These are phyloP conservation scores for Fraxinus anomala DNA, from an alignment of 257 asterid genomes.

Conservation along the genomic window DNA sequence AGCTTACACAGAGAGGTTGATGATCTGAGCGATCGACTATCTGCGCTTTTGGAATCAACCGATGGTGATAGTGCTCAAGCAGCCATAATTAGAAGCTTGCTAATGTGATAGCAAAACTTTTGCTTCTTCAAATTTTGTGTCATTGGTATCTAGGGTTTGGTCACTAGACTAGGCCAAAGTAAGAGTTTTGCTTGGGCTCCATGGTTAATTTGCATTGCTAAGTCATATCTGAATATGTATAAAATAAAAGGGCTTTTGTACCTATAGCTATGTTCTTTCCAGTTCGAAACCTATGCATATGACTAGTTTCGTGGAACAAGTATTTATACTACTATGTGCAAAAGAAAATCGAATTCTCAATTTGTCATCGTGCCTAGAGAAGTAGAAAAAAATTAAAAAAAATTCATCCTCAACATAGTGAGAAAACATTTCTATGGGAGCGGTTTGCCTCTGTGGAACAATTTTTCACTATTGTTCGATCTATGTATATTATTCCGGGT, in stretches of 20 bases:
- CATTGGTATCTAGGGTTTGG: constrained; percentile 30
- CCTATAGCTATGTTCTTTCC: not conserved
- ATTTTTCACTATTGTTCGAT: too few species aligned
- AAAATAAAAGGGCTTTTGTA: constrained; percentile 13
- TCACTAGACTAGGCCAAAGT: constrained; percentile 26
- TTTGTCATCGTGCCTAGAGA: too few species aligned
- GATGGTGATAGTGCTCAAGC: constrained; percentile 54
- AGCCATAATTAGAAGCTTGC: constrained; percentile 53
- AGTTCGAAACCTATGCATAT: too few species aligned
- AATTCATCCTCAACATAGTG: too few species aligned
- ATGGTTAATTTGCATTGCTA: not conserved
- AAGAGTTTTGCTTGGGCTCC: constrained; percentile 20
- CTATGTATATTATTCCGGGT: too few species aligned
- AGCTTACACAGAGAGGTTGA: constrained; percentile 57
- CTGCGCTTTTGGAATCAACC: constrained; percentile 50
- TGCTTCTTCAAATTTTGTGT: not conserved
- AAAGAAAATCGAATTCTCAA: too few species aligned
- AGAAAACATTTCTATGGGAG: too few species aligned
- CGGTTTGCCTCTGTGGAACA: too few species aligned
- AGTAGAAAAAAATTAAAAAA: too few species aligned
- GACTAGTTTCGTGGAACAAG: too few species aligned
- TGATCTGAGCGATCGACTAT: constrained; percentile 48
- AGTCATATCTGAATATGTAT: not conserved
- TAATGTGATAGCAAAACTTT: constrained; percentile 30
- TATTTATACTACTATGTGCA: too few species aligned